These are phyloP conservation scores for Neurospora discreta DNA, from an alignment of 495 filamentous ascomycete species.

Conservation along the genomic window DNA sequence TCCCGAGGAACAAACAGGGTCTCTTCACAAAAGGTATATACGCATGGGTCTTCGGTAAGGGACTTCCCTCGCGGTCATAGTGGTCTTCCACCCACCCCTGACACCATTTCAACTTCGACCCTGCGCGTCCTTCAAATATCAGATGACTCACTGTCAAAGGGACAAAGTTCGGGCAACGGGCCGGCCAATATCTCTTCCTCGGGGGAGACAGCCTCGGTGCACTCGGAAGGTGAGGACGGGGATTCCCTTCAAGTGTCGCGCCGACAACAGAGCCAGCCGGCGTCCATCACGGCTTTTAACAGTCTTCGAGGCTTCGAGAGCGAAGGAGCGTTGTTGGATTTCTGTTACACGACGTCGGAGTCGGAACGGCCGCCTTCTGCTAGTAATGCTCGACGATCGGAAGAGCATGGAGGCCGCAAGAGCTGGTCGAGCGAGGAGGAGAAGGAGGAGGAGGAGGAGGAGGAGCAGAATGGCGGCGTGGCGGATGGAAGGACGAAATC, in stretches of 20 bases:
- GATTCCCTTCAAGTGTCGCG: background rate
- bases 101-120: conserved; percentile 42
- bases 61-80: conserved; percentile 18
- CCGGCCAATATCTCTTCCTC: conserved; percentile 11
- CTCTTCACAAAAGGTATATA: conserved; percentile 26
- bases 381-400: conserved; percentile 16
- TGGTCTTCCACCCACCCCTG: conserved; percentile 41
- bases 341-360: conserved; percentile 5
- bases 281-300: conserved; percentile 17
- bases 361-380: conserved; percentile 21
- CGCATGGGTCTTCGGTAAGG: conserved; percentile 20
- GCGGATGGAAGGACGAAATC: conserved; percentile 13
- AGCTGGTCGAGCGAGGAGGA: conserved; percentile 26
- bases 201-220: conserved; percentile 14
- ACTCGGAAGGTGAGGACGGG: background rate
- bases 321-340: conserved; percentile 1
- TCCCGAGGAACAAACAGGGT: background rate
- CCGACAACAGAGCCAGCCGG: conserved; percentile 6
- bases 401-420: background rate
- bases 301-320: conserved; percentile 10
- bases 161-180: conserved; percentile 10
- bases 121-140: conserved; percentile 30
- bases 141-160: conserved; percentile 22
- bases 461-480: conserved; percentile 10
- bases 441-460: conserved; percentile 27